Evolutionary conservation across 2,329 filamentous ascomycete genomes (phyloP).

Genomic region (Aureobasidium namibiae): DNA sequence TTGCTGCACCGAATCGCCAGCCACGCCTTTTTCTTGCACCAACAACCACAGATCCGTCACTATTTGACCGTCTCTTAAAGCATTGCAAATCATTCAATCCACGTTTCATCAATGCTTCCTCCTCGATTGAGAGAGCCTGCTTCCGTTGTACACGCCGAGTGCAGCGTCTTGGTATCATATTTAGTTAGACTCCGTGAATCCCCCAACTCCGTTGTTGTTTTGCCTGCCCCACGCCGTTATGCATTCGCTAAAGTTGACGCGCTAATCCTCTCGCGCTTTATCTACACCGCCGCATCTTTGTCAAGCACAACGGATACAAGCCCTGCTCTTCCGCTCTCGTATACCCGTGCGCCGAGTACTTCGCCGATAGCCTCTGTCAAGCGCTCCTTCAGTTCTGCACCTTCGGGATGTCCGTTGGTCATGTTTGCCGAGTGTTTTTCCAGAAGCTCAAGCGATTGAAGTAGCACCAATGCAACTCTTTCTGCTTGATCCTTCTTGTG

Average conservation of each 20-base stretch:
- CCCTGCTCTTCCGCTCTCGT: conserved; percentile 26
- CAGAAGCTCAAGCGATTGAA: conserved; percentile 48
- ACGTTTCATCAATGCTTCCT: conserved; percentile 19
- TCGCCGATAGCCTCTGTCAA: conserved; percentile 34
- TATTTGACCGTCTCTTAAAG: conserved; percentile 26
- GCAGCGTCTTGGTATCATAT: not conserved
- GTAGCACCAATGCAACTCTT: conserved; percentile 49
- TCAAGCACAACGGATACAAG: conserved; percentile 33
- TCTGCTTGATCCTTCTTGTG: conserved; percentile 51
- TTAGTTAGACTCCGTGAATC: not conserved
- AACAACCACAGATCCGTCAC: conserved; percentile 40
- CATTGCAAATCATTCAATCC: conserved; percentile 19
- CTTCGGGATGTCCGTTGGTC: conserved; percentile 33
- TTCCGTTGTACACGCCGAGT: not conserved
- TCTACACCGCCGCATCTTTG: conserved; percentile 21
- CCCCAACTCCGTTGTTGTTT: conserved; percentile 3
- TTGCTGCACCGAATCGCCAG: not conserved
- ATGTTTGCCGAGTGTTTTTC: conserved; percentile 34
- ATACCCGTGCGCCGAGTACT: conserved; percentile 15
- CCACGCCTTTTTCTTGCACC: not conserved
- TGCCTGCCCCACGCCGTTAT: conserved; percentile 3
- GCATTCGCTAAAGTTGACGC: conserved; percentile 3
- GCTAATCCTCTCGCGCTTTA: not conserved
- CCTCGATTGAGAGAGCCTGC: not conserved
- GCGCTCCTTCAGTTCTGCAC: conserved; percentile 32